Base-by-base conservation (phyloP, 106 monocot genomes). In the Agapanthus africanus region DNA sequence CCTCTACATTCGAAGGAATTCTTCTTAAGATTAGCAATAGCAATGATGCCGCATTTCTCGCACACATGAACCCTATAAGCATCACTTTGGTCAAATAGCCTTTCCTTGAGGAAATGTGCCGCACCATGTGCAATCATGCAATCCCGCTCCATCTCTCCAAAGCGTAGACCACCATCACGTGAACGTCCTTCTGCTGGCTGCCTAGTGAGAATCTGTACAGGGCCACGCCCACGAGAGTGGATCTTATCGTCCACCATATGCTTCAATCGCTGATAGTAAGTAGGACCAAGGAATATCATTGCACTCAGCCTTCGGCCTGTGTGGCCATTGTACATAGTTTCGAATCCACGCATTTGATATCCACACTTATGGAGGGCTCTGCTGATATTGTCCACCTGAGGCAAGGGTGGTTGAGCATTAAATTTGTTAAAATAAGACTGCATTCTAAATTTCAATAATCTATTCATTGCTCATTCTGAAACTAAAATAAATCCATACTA, bases 171-270 rank as follows among this genome's bases (percentile, higher is more conserved):
- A 40, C 92, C 97, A 72, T 93, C 90, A 63, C 92, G 84, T 54
- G 97, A 99, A 11, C 97, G 89, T 0, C 92, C 97, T 79, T 99
- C 97, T 39, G 97, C 92, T 15, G 97, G 97, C 66, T 99, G 97
- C 42, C 97, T 73, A 14, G 97, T 99, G 10, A 99, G 92, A 30
- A 99, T 99, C 75, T 99, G 97, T 36, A 99, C 97, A 39, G 97
- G 97, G 7, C 97, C 97, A 63, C 97, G 88, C 0, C 97, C 97
- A 73, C 97, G 51, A 11, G 97, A 99, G 64, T 99, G 97, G 68
- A 99, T 99, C 82, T 99, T 99, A 65, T 99, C 97, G 67, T 99
- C 97, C 40, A 99, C 97, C 97, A 99, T 99, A 50, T 99, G 97
- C 71, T 99, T 99, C 65, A 99, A 52, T 59, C 97, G 77, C 70